phyloP scores from a whole-genome alignment of 2,329 filamentous ascomycete genomes.

The Fusarium sp. region DNA sequence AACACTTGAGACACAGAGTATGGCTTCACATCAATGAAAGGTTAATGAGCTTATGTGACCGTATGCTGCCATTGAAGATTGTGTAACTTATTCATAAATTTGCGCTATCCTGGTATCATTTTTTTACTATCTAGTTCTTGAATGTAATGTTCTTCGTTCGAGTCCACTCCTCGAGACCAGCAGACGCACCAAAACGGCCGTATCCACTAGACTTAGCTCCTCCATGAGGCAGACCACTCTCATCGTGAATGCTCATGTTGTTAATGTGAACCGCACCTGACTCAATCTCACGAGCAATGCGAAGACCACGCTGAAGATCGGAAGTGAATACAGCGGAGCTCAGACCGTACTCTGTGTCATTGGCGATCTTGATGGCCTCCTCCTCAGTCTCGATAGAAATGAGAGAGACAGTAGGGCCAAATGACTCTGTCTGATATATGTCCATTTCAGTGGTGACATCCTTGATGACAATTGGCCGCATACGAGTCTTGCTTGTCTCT shows the following conservation, averaged over 20 bases:
- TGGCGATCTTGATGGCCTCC: conserved; percentile 78
- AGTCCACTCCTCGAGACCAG: conserved; percentile 71
- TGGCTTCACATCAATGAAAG: no score
- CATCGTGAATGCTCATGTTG: conserved; percentile 73
- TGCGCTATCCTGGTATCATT: background rate
- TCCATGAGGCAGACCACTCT: conserved; percentile 72
- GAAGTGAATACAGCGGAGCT: conserved; percentile 77
- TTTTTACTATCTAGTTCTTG: conserved; percentile 47
- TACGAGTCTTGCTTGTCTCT: conserved; percentile 52
- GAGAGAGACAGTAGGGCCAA: conserved; percentile 79
- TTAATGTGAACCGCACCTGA: conserved; percentile 77
- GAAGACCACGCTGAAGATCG: conserved; percentile 70
- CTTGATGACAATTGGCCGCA: conserved; percentile 76
- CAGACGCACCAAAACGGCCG: conserved; percentile 67
- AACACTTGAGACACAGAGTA: no score
- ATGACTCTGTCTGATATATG: conserved; percentile 79
- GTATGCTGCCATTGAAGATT: no score
- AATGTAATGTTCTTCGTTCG: conserved; percentile 74
- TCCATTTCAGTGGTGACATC: conserved; percentile 75
- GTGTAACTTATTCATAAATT: background rate
- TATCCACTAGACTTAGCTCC: conserved; percentile 74
- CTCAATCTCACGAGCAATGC: conserved; percentile 73
- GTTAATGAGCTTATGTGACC: background rate
- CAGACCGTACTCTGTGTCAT: conserved; percentile 85
- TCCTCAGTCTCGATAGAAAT: conserved; percentile 75